phyloP scores from a whole-genome alignment of 768 basidiomycete species.

The Lanmaoa rubissima region DNA sequence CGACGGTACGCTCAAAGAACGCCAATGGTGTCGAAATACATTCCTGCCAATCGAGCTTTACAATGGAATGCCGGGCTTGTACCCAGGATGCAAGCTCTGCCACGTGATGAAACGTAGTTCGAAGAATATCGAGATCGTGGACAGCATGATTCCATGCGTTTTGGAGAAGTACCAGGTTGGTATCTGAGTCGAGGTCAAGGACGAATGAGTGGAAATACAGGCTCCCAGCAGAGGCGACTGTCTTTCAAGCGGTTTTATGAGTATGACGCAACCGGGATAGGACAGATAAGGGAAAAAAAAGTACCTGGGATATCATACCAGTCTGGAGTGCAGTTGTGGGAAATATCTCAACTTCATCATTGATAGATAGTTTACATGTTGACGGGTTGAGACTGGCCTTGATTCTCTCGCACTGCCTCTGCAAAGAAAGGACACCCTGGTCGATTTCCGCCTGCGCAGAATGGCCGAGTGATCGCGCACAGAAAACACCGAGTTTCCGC shows the following conservation, averaged over 20 bases:
- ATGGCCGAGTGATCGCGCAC: slow-evolving; percentile 1
- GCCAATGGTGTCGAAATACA: slow-evolving; percentile 2
- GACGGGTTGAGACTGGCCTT: slow-evolving; percentile 16
- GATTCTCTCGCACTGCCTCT: slow-evolving; percentile 13
- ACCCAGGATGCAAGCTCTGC: slow-evolving; percentile 33
- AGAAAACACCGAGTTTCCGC: slow-evolving; percentile 12
- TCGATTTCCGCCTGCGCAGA: background rate
- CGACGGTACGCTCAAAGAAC: slow-evolving; percentile 9
- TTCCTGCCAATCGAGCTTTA: slow-evolving; percentile 26
- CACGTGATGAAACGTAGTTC: slow-evolving; percentile 48
- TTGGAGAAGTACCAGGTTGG: slow-evolving; percentile 31
- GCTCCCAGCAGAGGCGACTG: slow-evolving; percentile 27
- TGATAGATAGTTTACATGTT: slow-evolving; percentile 17
- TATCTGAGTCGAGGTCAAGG: slow-evolving; percentile 16
- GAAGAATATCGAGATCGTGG: slow-evolving; percentile 37
- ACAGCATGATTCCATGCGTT: slow-evolving; percentile 38
- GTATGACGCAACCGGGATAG: background rate
- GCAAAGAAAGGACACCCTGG: slow-evolving; percentile 12
- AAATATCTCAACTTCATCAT: slow-evolving; percentile 35
- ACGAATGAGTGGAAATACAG: slow-evolving; percentile 35
- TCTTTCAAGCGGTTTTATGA: slow-evolving; percentile 16
- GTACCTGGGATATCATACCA: slow-evolving; percentile 50
- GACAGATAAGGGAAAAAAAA: background rate
- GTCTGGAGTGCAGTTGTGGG: slow-evolving; percentile 46
- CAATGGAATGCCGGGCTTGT: slow-evolving; percentile 28